Evolutionary conservation across 2,329 filamentous ascomycete species (phyloP).

Genomic region (Aspergillus ruber): DNA sequence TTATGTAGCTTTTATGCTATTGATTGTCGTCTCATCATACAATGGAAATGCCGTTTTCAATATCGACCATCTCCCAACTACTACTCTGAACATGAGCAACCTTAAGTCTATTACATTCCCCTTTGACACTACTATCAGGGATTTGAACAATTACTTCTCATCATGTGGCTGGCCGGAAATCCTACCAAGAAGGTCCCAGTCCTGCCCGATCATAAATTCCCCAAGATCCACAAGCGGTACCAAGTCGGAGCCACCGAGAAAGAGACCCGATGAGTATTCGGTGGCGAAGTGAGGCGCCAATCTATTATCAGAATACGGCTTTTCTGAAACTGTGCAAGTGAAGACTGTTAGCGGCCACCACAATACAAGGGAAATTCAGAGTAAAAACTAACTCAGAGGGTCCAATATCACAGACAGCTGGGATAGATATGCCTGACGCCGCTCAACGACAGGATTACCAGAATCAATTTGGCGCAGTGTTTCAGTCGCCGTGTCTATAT

Average conservation of each 20-base stretch:
- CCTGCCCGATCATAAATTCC: constrained; percentile 28
- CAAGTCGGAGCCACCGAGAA: constrained; percentile 11
- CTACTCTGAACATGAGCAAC: no score
- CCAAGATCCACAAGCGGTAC: constrained; percentile 23
- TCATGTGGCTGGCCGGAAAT: no score
- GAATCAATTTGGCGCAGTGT: constrained; percentile 20
- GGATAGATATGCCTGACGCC: constrained; percentile 22
- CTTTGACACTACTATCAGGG: no score
- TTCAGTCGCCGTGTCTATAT: constrained; percentile 14
- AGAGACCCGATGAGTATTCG: constrained; percentile 7
- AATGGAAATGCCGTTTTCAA: no score
- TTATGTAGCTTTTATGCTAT: no score
- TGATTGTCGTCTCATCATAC: no score
- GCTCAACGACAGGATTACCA: constrained; percentile 25
- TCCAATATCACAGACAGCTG: constrained; percentile 11
- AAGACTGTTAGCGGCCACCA: neutral
- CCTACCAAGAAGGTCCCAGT: constrained; percentile 20
- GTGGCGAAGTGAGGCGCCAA: neutral
- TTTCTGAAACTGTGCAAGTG: neutral
- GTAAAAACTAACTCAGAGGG: constrained; percentile 4
- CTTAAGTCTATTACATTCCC: no score
- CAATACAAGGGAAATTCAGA: neutral
- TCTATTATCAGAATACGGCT: neutral
- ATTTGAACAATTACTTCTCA: no score
- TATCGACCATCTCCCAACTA: no score